A percentile compares a stretch with the other conserved stretches of the same genome.
Evolutionary conservation across 2,329 filamentous ascomycete genomes (phyloP).

Genomic region (Monosporascus sp.): DNA sequence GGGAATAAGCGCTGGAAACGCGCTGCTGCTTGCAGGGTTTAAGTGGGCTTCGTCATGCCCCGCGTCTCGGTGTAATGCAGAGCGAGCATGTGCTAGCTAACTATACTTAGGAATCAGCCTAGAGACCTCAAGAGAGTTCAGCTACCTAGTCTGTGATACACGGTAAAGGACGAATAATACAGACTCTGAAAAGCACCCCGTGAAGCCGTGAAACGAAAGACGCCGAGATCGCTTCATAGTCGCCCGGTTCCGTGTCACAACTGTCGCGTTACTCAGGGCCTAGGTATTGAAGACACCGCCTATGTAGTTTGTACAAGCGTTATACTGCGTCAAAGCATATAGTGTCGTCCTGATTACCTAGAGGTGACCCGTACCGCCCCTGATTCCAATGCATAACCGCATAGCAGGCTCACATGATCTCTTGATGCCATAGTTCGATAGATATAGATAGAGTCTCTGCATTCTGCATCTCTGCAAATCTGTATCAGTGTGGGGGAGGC

Average conservation of each 20-base stretch:
- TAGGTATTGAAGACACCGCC: not conserved
- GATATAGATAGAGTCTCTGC: not conserved
- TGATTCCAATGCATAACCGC: not conserved
- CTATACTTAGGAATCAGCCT: not conserved
- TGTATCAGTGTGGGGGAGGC: not conserved
- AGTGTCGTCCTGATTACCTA: not conserved
- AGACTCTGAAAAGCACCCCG: too few relatives aligned
- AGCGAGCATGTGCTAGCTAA: constrained; percentile 10
- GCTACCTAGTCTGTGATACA: too few relatives aligned
- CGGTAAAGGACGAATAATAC: too few relatives aligned
- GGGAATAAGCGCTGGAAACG: not conserved
- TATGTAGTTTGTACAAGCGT: too few relatives aligned
- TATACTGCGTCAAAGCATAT: not conserved
- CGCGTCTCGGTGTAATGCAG: constrained; percentile 17
- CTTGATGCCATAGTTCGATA: not conserved
- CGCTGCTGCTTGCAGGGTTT: not conserved
- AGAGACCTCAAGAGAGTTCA: too few relatives aligned
- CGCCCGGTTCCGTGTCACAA: not conserved
- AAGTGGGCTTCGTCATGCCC: constrained; percentile 7
- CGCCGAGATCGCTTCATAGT: not conserved
- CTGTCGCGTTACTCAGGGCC: not conserved
- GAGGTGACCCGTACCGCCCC: not conserved
- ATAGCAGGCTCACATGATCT: not conserved
- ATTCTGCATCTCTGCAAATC: not conserved
- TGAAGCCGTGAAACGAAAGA: not conserved